Conservation (phyloP, 2,329 filamentous ascomycete species). For the Pseudogymnoascus sp. region DNA sequence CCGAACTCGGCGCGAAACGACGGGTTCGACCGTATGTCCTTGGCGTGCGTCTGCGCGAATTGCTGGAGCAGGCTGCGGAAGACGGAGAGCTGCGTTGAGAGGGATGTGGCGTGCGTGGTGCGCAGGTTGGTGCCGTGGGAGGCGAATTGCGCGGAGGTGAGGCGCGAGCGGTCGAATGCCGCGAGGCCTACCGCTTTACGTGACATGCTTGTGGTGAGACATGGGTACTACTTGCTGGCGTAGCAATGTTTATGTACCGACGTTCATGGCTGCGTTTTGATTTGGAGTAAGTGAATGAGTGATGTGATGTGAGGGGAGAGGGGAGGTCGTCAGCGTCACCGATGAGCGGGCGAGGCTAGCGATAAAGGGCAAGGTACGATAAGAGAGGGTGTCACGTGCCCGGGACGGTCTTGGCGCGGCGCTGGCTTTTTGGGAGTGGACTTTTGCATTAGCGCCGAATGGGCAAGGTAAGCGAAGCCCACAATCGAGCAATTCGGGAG, state of each 20-base stretch:
- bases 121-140: conserved; percentile 84
- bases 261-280: background rate
- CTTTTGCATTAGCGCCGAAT: conserved; percentile 5
- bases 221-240: background rate
- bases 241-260: conserved; percentile 8
- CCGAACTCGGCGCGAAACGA: conserved; percentile 95
- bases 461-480: conserved; percentile 10
- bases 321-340: background rate
- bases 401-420: background rate
- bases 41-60: conserved; percentile 89
- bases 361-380: background rate
- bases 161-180: conserved; percentile 77
- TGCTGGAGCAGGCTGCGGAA: conserved; percentile 94
- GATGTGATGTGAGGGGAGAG: background rate
- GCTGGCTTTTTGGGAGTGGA: too few relatives aligned
- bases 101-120: conserved; percentile 71
- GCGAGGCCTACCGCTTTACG: conserved; percentile 84
- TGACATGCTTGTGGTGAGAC: conserved; percentile 41
- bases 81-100: conserved; percentile 88
- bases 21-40: conserved; percentile 92
- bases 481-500: conserved; percentile 7
- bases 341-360: background rate
- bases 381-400: background rate
- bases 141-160: conserved; percentile 84
- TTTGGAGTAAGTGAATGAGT: background rate